Conservation (phyloP, 768 basidiomycete genomes). For the Aureoboletus auriporus region DNA sequence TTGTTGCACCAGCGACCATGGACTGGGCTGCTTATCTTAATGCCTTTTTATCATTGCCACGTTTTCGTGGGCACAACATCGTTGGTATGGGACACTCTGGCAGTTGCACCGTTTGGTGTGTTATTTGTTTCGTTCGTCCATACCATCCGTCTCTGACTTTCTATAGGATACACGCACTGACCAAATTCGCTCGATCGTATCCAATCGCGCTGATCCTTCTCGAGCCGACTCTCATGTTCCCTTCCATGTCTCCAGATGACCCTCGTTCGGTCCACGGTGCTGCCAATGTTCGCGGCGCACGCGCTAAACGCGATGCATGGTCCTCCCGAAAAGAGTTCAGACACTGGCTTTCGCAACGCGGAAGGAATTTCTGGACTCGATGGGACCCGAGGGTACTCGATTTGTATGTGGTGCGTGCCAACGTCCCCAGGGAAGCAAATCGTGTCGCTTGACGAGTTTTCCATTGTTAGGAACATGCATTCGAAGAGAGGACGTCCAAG, state of each 20-base stretch:
- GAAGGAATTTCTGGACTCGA: slow-evolving; percentile 17
- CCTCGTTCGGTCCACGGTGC: slow-evolving; percentile 27
- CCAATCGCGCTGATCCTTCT: slow-evolving; percentile 21
- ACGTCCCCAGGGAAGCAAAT: no score
- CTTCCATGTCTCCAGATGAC: slow-evolving; percentile 22
- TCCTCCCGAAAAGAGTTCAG: slow-evolving; percentile 15
- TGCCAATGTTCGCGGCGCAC: slow-evolving; percentile 27
- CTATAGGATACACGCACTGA: slow-evolving; percentile 17
- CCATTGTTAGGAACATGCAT: slow-evolving; percentile 18
- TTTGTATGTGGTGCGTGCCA: slow-evolving; percentile 19
- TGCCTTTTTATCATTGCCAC: slow-evolving; percentile 23
- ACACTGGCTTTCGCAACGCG: slow-evolving; percentile 14
- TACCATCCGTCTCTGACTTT: neutral
- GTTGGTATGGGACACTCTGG: slow-evolving; percentile 28
- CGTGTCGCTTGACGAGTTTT: neutral
- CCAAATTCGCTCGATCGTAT: slow-evolving; percentile 11
- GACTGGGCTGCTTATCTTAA: slow-evolving; percentile 22
- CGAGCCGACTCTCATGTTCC: slow-evolving; percentile 33
- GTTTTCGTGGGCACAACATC: slow-evolving; percentile 19
- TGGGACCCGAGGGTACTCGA: slow-evolving; percentile 25
- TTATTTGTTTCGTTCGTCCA: neutral
- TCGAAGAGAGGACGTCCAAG: slow-evolving; percentile 16
- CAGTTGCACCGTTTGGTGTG: slow-evolving; percentile 26
- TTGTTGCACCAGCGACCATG: slow-evolving; percentile 13
- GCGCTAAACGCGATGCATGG: slow-evolving; percentile 26